Evolutionary conservation across 306 rosid species (phyloP).

Genomic region (Gynostemma pentaphyllum): DNA sequence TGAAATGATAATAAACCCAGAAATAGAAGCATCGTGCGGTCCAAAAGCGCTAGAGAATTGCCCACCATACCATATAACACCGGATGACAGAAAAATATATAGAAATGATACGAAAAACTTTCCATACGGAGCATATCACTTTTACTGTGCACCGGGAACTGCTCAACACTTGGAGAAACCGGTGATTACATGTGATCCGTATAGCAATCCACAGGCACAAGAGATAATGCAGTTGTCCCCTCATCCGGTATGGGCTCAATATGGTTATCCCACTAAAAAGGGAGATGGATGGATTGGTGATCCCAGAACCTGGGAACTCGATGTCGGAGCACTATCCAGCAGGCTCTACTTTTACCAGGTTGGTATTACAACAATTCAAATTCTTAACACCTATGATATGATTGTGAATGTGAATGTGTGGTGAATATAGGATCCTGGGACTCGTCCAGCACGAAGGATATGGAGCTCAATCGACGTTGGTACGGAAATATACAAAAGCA

Average conservation of each 20-base stretch:
- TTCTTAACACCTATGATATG: no score
- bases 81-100: conserved; percentile 38
- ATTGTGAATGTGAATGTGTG: no score
- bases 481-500: conserved; percentile 57
- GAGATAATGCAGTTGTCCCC: conserved; percentile 72
- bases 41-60: conserved; percentile 32
- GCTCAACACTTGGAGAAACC: conserved; percentile 47
- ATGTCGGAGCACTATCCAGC: conserved; percentile 61
- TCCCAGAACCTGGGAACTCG: conserved; percentile 72
- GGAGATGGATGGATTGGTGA: conserved; percentile 78
- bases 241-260: conserved; percentile 65
- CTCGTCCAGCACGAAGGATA: conserved; percentile 50
- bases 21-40: conserved; percentile 48
- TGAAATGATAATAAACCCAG: conserved; percentile 57
- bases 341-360: conserved; percentile 70
- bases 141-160: conserved; percentile 70
- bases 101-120: conserved; percentile 61
- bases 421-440: conserved; percentile 67
- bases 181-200: conserved; percentile 56
- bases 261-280: conserved; percentile 56
- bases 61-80: conserved; percentile 71
- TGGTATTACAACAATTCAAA: no score
- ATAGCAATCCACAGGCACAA: conserved; percentile 82
- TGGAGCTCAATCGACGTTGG: conserved; percentile 70
- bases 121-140: conserved; percentile 65